phyloP scores from a whole-genome alignment of 1,139 yeast species.

The Candida smagusa region DNA sequence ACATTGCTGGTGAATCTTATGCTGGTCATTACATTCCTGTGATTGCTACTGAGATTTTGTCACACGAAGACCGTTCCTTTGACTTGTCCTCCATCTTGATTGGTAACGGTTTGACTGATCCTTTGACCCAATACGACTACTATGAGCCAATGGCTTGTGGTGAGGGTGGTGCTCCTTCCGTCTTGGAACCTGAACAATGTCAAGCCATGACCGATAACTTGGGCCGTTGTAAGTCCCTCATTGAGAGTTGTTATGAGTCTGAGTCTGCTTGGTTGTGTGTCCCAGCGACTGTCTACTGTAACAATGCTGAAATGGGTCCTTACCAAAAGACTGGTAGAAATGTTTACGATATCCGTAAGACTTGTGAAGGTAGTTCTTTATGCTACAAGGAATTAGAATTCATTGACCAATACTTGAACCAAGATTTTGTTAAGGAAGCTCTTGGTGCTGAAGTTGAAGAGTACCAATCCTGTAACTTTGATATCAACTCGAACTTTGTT shows the following conservation, averaged over 20 bases:
- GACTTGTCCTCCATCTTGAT: conserved; percentile 84
- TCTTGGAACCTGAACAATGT: conserved; percentile 77
- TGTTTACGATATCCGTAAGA: conserved; percentile 87
- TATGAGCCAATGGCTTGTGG: conserved; percentile 99
- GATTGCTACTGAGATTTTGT: conserved; percentile 82
- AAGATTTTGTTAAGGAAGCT: conserved; percentile 66
- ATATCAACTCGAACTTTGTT: conserved; percentile 75
- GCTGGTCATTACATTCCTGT: conserved; percentile 98
- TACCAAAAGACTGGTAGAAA: conserved; percentile 88
- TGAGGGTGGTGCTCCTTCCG: conserved; percentile 82
- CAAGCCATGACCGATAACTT: conserved; percentile 65
- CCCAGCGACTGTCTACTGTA: conserved; percentile 90
- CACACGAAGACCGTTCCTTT: conserved; percentile 74
- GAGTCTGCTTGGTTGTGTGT: conserved; percentile 87
- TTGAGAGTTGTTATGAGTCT: conserved; percentile 75
- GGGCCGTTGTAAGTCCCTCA: conserved; percentile 80
- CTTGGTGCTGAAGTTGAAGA: conserved; percentile 89
- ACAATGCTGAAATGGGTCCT: conserved; percentile 82
- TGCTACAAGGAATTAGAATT: conserved; percentile 74
- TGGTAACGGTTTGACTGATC: conserved; percentile 96
- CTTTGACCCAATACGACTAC: conserved; percentile 80
- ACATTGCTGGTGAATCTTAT: conserved; percentile 97
- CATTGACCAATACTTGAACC: conserved; percentile 68
- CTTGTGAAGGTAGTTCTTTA: conserved; percentile 67
- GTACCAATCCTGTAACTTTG: conserved; percentile 83